Base-by-base conservation (phyloP, 768 basidiomycete species). In the Amanita jacksonii region DNA sequence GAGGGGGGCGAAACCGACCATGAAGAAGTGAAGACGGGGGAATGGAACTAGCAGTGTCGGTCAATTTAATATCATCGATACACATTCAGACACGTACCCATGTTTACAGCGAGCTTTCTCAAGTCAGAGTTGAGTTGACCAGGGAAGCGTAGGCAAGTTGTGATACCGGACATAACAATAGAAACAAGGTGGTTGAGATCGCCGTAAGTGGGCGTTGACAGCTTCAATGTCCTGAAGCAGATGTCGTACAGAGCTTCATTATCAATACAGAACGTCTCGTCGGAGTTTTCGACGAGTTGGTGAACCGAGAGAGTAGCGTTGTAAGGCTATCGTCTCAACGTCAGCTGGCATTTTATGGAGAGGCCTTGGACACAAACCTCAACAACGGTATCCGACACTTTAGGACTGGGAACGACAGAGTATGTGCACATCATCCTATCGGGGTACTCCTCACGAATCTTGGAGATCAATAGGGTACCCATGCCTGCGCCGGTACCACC, bases 401-500 rank as follows among this genome's bases (percentile, higher is more conserved):
- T 94, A 45, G 94, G 92, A 65, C 81, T 85, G 23, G 94, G 94
- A 12, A 98, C 89, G 57, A 99, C 94, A 45, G 96, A 98, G 74
- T 94, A 99, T 49, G 96, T 98, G 64, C 89, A 91, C 94, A 98
- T 97, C 94, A 99, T 99, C 45, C 96, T 76, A 66, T 99, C 96
- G 52, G 94, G 96, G 68, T 89, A 99, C 62, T 99, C 94, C 65
- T 97, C 93, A 52, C 94, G 81, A 62, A 99, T 96, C 73, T 99
- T 99, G 53, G 93, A 97, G 63, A 99, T 96, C 53, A 99, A 69
- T 43, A 99, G 85, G 36, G 96, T 97, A 65, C 96, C 96, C 94
- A 99, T 98, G 69, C 96, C 96, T 54, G 96, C 90, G 70, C 96
- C 96, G 55, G 96, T 99, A 66, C 94, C 96, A 70, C 96, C 96